phyloP scores from a whole-genome alignment of 495 filamentous ascomycete species.

The Hypoxylon subgilvum region DNA sequence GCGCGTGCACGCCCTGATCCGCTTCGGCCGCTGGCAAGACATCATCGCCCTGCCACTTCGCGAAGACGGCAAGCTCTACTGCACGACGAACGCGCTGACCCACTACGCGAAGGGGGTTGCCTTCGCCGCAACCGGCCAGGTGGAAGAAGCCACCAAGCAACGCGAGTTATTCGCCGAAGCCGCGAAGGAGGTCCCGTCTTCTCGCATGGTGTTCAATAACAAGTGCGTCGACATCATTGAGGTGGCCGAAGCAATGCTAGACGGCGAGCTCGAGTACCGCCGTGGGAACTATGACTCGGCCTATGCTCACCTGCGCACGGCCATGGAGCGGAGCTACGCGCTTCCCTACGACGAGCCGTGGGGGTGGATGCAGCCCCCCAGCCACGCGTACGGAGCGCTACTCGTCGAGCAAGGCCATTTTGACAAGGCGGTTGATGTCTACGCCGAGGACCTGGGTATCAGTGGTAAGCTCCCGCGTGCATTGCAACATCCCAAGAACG shows the following conservation, averaged over 20 bases:
- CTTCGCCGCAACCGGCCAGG: constrained; percentile 57
- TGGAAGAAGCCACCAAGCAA: constrained; percentile 55
- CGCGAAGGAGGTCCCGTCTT: constrained; percentile 51
- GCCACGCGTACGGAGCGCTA: constrained; percentile 70
- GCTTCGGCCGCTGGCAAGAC: constrained; percentile 70
- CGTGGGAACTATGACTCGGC: constrained; percentile 59
- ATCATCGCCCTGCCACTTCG: constrained; percentile 59
- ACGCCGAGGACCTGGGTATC: constrained; percentile 67
- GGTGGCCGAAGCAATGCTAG: constrained; percentile 67
- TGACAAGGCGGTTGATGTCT: constrained; percentile 60
- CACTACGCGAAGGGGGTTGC: constrained; percentile 72
- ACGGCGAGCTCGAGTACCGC: constrained; percentile 73
- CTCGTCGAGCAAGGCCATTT: constrained; percentile 65
- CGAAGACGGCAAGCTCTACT: constrained; percentile 60
- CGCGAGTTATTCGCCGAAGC: constrained; percentile 55
- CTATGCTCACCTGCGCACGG: constrained; percentile 58
- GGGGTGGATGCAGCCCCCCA: constrained; percentile 72
- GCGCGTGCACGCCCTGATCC: constrained; percentile 67
- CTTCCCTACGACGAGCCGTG: constrained; percentile 72
- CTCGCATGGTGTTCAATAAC: constrained; percentile 70
- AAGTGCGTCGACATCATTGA: constrained; percentile 63
- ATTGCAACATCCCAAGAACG: constrained; percentile 67
- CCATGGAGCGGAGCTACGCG: constrained; percentile 61
- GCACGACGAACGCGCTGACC: constrained; percentile 66
- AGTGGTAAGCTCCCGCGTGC: constrained; percentile 60